Base-by-base conservation (phyloP, 2,329 filamentous ascomycete species). In the Alternaria triticimaculans region DNA sequence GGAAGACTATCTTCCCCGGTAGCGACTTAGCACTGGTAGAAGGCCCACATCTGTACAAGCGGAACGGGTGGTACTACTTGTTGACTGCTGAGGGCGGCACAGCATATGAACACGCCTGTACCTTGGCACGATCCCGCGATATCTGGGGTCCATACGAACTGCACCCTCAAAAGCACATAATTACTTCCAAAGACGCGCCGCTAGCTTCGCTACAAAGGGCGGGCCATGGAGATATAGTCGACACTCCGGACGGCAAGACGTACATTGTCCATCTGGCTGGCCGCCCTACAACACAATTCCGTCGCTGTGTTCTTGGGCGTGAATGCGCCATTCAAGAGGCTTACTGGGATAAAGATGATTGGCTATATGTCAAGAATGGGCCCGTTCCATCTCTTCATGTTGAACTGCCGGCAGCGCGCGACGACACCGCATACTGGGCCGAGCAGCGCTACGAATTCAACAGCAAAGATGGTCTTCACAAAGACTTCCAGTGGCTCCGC, bases 291-390 rank as follows among this genome's bases (percentile, higher is more conserved):
- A 78, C 77, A 4, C 72, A 79, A 43, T 62, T 64, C 18, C 70
- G 75, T 5, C 73, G 76, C 12, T 80, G 77, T 53, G 76, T 80
- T 20, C 72, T 80, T 8, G 78, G 78, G 4, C 76, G 78, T 5
- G 78, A 80, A 54, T 74, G 70, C 3, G 70, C 72, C 0, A 87
- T 90, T 20, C 88, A 90, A 68, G 85, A 88, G 67, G 87, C 84
- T 0, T 85, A 83, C 72, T 90, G 88, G 88, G 66, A 62, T n/a
- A 78, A 86, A 11, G 86, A 89, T 49, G 87, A 87, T 70, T 90
- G 88, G 88, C 80, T 89, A 5, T 89, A 89, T 63, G 80, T 89
- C 48, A 89, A 89, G 74, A 80, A 86, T 58, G 87, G 87, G 0
- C 86, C 77, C 4, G 66, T 77, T 7, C 77, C 77, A 10, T 78